phyloP scores from a whole-genome alignment of 257 asterid genomes.

The Nyctanthes arbortristis region DNA sequence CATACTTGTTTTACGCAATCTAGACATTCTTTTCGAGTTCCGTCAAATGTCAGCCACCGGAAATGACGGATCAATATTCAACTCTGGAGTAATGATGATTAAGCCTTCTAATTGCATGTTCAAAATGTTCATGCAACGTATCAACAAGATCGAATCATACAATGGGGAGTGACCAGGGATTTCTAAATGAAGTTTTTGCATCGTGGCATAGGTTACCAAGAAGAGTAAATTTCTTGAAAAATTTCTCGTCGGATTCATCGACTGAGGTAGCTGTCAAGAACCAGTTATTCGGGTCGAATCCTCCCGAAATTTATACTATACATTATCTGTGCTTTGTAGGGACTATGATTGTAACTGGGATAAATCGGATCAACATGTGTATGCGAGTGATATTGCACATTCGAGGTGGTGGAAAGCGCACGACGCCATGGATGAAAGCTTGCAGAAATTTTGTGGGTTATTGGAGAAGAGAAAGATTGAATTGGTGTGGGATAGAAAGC shows the following conservation, averaged over 20 bases:
- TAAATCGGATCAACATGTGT: conserved; percentile 30
- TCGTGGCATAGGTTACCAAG: conserved; percentile 49
- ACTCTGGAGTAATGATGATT: conserved; percentile 45
- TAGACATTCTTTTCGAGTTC: conserved; percentile 32
- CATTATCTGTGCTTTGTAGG: no score
- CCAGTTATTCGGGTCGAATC: no score
- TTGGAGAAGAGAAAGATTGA: conserved; percentile 31
- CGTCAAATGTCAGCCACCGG: conserved; percentile 45
- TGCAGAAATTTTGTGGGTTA: conserved; percentile 32
- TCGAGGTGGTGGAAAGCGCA: conserved; percentile 46
- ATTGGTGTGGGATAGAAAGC: conserved; percentile 32
- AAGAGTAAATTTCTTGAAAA: conserved; percentile 40
- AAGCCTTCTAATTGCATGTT: conserved; percentile 47
- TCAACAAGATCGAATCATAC: conserved; percentile 33
- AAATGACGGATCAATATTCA: conserved; percentile 35
- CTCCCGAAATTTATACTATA: no score
- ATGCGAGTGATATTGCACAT: conserved; percentile 51
- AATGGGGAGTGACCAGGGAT: conserved; percentile 49
- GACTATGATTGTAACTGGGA: no score
- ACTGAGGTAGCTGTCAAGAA: no score
- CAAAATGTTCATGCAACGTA: conserved; percentile 34
- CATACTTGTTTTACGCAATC: conserved; percentile 32
- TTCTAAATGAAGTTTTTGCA: conserved; percentile 34
- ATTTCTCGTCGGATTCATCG: no score
- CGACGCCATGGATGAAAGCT: conserved; percentile 38